A percentile compares a stretch with the other conserved stretches of the same genome.
Conservation (phyloP, 768 basidiomycete genomes). For the Boletus huronensis region DNA sequence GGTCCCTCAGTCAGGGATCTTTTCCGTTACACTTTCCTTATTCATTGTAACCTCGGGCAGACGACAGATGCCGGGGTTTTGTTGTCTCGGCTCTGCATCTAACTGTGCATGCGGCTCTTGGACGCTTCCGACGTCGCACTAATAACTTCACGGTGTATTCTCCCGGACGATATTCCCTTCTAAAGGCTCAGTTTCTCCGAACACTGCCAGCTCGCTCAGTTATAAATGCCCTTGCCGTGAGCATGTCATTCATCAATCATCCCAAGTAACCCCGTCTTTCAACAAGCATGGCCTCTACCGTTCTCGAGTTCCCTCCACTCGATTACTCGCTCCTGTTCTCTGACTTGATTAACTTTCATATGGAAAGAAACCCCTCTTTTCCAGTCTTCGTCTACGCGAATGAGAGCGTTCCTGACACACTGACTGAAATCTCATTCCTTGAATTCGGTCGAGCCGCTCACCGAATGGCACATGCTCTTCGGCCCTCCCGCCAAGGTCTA, state of each 20-base stretch:
- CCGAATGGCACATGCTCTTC: constrained; percentile 38
- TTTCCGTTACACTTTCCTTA: neutral
- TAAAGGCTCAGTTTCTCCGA: neutral
- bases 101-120: neutral
- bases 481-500: constrained; percentile 29
- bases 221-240: constrained; percentile 11
- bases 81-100: neutral
- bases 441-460: constrained; percentile 31
- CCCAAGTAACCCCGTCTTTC: neutral
- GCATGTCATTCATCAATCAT: neutral
- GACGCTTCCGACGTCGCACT: neutral
- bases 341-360: constrained; percentile 25
- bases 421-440: constrained; percentile 23
- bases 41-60: neutral
- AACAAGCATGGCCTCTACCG: neutral
- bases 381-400: constrained; percentile 20
- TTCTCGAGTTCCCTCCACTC: constrained; percentile 19
- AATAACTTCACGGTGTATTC: neutral
- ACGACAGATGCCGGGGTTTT: neutral
- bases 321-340: constrained; percentile 23
- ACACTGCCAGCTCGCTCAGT: neutral
- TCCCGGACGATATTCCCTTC: neutral
- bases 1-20: neutral
- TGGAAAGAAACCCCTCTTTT: constrained; percentile 22
- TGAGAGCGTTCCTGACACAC: constrained; percentile 4